Percentiles rank a stretch among this genome's conserved stretches.
Evolutionary conservation across 495 filamentous ascomycete genomes (phyloP).

Genomic region (Penicillium subrubescens): DNA sequence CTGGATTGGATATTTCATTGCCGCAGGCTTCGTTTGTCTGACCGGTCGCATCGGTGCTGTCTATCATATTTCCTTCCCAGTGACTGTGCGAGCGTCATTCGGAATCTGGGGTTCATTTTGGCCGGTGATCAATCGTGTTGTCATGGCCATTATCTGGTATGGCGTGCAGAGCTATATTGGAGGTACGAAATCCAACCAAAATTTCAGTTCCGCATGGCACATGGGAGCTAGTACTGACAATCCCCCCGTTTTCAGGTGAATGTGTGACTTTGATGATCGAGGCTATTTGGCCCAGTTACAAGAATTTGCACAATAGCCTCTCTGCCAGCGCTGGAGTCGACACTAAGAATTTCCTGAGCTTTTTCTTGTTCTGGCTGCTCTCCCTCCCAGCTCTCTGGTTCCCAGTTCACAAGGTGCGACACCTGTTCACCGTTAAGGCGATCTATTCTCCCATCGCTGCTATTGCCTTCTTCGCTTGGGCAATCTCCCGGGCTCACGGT

Average conservation of each 20-base stretch:
- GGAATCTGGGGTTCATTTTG: conserved; percentile 87
- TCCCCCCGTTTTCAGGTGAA: conserved; percentile 44
- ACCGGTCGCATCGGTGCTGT: conserved; percentile 88
- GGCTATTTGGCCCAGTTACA: conserved; percentile 75
- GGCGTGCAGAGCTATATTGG: conserved; percentile 88
- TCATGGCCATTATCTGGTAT: conserved; percentile 78
- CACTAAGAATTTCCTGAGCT: conserved; percentile 74
- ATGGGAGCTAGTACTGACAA: not conserved
- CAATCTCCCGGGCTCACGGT: conserved; percentile 78
- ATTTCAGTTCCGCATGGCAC: not conserved
- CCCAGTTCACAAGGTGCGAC: conserved; percentile 62
- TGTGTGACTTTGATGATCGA: conserved; percentile 83
- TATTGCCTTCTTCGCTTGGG: conserved; percentile 89
- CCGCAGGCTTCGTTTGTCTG: conserved; percentile 70
- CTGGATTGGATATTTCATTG: conserved; percentile 81
- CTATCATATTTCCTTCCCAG: conserved; percentile 88
- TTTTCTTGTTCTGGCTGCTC: conserved; percentile 81
- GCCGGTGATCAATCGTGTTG: conserved; percentile 89
- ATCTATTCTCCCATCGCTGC: conserved; percentile 83
- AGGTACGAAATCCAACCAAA: conserved; percentile 41
- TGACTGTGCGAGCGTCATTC: conserved; percentile 73
- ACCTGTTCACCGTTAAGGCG: conserved; percentile 91
- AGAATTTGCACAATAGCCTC: conserved; percentile 67
- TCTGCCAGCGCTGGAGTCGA: conserved; percentile 66
- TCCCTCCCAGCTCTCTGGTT: conserved; percentile 86